These are phyloP conservation scores for maize (Zea mays) DNA, from an alignment of 176 grass and related monocot genomes.

Conservation along the genomic window Zm-B73-REFERENCE-NAM-5.0 NC_050104.1:28847501-28848000, in stretches of 20 bases:
- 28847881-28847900: neutral
- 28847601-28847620: conserved; percentile 10
- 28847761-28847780: neutral
- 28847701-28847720: neutral
- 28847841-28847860: neutral
- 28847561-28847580: conserved; percentile 18
- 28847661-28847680: no score
- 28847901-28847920: neutral
- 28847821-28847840: neutral
- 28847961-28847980: conserved; percentile 52
- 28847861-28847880: neutral
- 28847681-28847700: neutral
- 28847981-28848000: conserved; percentile 82
- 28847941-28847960: conserved; percentile 4
- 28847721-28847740: neutral
- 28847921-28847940: neutral
- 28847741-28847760: no score
- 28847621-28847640: neutral
- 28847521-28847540: no score
- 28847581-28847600: neutral
- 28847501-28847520: neutral
- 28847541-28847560: neutral
- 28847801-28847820: neutral
- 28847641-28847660: no score
- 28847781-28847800: neutral